phyloP scores from a whole-genome alignment of 2,329 filamentous ascomycete genomes.

The Penicillium sp. region DNA sequence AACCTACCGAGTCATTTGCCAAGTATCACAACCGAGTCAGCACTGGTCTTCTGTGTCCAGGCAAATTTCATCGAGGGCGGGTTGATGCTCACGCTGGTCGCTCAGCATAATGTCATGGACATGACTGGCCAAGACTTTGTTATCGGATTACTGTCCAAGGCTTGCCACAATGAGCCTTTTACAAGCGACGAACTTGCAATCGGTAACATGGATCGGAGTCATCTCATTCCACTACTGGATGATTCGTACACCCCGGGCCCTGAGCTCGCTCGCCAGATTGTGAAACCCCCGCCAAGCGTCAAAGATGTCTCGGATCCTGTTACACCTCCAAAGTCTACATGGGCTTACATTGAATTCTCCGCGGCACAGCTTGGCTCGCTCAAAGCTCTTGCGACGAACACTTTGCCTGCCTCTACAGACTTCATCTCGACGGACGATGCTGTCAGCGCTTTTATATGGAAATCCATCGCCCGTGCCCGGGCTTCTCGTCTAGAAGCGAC shows the following conservation, averaged over 20 bases:
- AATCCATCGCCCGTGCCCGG: slow-evolving; percentile 43
- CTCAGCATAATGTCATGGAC: slow-evolving; percentile 52
- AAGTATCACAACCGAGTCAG: slow-evolving; percentile 14
- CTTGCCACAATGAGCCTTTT: slow-evolving; percentile 45
- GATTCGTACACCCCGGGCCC: slow-evolving; percentile 32
- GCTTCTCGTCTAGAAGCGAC: slow-evolving; percentile 29
- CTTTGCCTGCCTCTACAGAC: slow-evolving; percentile 10
- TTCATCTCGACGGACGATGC: slow-evolving; percentile 56
- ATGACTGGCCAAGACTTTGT: slow-evolving; percentile 49
- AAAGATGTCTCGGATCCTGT: background rate
- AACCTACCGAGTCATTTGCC: slow-evolving; percentile 31
- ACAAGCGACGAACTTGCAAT: slow-evolving; percentile 42
- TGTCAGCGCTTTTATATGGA: slow-evolving; percentile 52
- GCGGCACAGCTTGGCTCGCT: slow-evolving; percentile 5
- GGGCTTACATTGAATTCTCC: slow-evolving; percentile 14
- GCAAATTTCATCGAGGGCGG: slow-evolving; percentile 50
- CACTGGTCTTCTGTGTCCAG: slow-evolving; percentile 48
- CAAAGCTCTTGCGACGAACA: slow-evolving; percentile 8
- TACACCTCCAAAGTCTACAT: slow-evolving; percentile 2
- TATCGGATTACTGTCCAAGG: slow-evolving; percentile 48
- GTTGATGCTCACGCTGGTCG: slow-evolving; percentile 48
- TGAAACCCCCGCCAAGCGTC: slow-evolving; percentile 16
- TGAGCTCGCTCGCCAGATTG: slow-evolving; percentile 38
- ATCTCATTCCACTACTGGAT: slow-evolving; percentile 41
- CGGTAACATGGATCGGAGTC: slow-evolving; percentile 43